Percentiles rank a stretch among this genome's conserved stretches.
phyloP scores from a whole-genome alignment of 2,329 filamentous ascomycete genomes.

The Sclerotinia glacialis region DNA sequence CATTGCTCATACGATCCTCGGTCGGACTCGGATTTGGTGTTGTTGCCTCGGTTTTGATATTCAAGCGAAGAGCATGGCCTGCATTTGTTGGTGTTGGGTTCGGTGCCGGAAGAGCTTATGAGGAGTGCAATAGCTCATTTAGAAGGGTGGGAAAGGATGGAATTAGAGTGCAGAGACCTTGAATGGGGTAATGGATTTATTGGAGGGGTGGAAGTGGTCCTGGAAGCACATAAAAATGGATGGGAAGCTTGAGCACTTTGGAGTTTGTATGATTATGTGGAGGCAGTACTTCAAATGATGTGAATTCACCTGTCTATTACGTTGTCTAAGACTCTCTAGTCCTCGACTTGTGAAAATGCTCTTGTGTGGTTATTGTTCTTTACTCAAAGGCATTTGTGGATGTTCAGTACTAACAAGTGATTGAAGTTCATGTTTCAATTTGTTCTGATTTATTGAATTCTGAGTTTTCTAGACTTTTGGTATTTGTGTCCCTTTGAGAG shows the following conservation, averaged over 20 bases:
- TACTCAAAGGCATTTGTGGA: background rate
- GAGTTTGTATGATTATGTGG: conserved; percentile 33
- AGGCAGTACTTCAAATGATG: conserved; percentile 11
- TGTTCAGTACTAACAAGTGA: background rate
- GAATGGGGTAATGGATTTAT: conserved; percentile 26
- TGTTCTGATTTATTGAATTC: background rate
- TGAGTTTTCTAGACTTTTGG: background rate
- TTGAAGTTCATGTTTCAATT: background rate
- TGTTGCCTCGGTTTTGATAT: conserved; percentile 96
- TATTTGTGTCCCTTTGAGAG: background rate
- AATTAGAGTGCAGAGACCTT: conserved; percentile 36
- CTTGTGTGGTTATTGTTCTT: background rate
- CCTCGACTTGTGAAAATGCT: background rate
- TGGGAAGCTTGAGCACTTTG: conserved; percentile 19
- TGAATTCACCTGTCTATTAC: background rate
- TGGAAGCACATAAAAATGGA: conserved; percentile 9
- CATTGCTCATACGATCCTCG: conserved; percentile 92
- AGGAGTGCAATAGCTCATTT: conserved; percentile 76
- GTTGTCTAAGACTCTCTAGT: background rate
- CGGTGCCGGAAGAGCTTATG: conserved; percentile 92
- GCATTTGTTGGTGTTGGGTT: conserved; percentile 94
- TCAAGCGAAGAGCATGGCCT: conserved; percentile 97
- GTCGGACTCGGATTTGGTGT: conserved; percentile 96
- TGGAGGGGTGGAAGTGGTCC: conserved; percentile 2
- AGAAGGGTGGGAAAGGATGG: conserved; percentile 37